Conservation (phyloP, 2,329 filamentous ascomycete genomes). For the Fusarium penzigii region DNA sequence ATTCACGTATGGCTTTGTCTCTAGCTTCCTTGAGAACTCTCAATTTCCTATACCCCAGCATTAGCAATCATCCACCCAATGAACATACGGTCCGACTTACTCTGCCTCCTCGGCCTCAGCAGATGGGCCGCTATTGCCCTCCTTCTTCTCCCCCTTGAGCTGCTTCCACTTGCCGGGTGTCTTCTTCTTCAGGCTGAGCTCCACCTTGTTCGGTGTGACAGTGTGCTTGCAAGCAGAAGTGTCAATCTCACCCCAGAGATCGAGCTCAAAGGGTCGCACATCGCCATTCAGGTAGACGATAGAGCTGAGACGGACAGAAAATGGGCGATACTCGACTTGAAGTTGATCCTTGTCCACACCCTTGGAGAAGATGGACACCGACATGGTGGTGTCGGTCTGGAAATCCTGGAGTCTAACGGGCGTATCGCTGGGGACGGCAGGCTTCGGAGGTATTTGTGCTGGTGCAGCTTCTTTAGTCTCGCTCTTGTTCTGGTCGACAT, state of each 20-base stretch:
- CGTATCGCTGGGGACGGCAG: conserved; percentile 22
- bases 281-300: conserved; percentile 48
- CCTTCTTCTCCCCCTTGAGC: conserved; percentile 22
- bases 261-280: conserved; percentile 61
- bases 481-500: conserved; percentile 8
- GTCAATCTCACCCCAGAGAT: conserved; percentile 68
- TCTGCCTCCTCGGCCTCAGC: conserved; percentile 10
- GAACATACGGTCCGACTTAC: conserved; percentile 17
- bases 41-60: conserved; percentile 12
- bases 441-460: conserved; percentile 10
- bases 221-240: conserved; percentile 58
- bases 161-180: conserved; percentile 67
- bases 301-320: conserved; percentile 29
- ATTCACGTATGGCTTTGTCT: conserved; percentile 21
- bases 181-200: conserved; percentile 71
- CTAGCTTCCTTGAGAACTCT: conserved; percentile 20
- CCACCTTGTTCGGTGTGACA: conserved; percentile 77
- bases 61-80: conserved; percentile 5
- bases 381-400: conserved; percentile 37
- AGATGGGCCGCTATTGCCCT: neutral
- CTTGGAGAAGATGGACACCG: conserved; percentile 46
- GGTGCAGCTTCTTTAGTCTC: neutral
- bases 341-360: conserved; percentile 43
- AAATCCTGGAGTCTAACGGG: conserved; percentile 37
- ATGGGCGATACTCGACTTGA: conserved; percentile 35